These are phyloP conservation scores for Aspergillus funiculosus DNA, from an alignment of 495 filamentous ascomycete genomes.

Conservation along the genomic window DNA sequence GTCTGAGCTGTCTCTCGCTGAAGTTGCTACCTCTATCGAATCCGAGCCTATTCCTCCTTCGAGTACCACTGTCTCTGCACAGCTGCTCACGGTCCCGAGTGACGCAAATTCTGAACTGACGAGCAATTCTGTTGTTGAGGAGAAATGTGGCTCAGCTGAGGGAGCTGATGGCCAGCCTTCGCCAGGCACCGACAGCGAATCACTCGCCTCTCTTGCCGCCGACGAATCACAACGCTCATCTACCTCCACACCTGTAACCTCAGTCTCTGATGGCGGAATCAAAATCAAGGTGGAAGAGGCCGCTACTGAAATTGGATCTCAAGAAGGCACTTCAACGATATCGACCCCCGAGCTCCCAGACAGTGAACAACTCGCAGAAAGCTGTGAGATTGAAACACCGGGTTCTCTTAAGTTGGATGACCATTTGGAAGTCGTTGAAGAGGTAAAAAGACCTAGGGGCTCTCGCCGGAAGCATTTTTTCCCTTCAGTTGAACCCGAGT, in stretches of 20 bases:
- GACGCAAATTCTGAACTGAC: conserved; percentile 14
- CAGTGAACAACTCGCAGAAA: conserved; percentile 1
- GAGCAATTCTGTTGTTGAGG: not conserved
- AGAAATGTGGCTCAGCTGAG: conserved; percentile 1
- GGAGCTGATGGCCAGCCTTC: conserved; percentile 6
- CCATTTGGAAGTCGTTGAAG: conserved; percentile 9
- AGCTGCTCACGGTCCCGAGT: conserved; percentile 1
- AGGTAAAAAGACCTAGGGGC: conserved; percentile 18
- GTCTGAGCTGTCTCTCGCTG: conserved; percentile 35
- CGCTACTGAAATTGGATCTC: conserved; percentile 7
- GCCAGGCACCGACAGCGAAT: conserved; percentile 25
- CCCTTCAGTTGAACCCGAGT: conserved; percentile 40
- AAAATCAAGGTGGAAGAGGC: conserved; percentile 30
- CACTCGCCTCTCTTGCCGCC: conserved; percentile 24
- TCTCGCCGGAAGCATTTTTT: conserved; percentile 28
- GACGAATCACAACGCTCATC: conserved; percentile 38
- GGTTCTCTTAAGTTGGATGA: conserved; percentile 27
- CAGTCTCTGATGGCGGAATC: conserved; percentile 26
- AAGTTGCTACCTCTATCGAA: conserved; percentile 17
- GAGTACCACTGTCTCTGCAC: conserved; percentile 9
- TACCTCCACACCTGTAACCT: conserved; percentile 36
- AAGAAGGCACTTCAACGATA: conserved; percentile 6
- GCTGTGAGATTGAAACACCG: conserved; percentile 12
- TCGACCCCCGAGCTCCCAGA: conserved; percentile 15
- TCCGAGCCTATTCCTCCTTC: conserved; percentile 14